These are phyloP conservation scores for Rhodotorula graminis DNA, from an alignment of 768 basidiomycete genomes.

Conservation along the genomic window DNA sequence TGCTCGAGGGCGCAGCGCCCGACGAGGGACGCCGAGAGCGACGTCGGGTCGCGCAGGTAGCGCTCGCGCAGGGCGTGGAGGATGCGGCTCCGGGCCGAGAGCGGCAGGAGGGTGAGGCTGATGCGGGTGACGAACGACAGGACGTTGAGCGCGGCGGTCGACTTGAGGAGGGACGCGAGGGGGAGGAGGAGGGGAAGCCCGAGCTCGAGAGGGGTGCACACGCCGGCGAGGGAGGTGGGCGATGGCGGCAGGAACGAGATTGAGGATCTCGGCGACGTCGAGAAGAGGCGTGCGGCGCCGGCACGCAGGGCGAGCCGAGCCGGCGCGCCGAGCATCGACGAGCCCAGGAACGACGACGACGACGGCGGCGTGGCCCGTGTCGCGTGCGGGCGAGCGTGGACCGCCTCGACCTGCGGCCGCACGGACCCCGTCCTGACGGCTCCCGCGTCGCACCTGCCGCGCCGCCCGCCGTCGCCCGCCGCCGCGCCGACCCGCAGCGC, in stretches of 20 bases:
- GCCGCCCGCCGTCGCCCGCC: no score
- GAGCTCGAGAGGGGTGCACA: neutral
- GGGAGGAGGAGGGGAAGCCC: slow-evolving; percentile 28
- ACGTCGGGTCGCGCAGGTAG: slow-evolving; percentile 31
- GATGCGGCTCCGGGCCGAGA: slow-evolving; percentile 20
- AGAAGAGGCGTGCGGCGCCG: neutral
- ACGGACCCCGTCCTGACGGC: neutral
- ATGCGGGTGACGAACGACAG: slow-evolving; percentile 29
- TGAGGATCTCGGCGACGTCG: neutral
- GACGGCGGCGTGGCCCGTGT: no score
- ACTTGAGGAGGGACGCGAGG: slow-evolving; percentile 30
- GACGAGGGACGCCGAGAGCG: slow-evolving; percentile 11
- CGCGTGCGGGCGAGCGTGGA: no score
- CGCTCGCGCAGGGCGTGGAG: slow-evolving; percentile 32
- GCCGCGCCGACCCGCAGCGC: neutral
- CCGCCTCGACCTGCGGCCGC: no score
- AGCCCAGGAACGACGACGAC: neutral
- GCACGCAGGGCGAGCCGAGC: neutral
- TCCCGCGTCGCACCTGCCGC: no score
- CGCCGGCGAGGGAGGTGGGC: neutral
- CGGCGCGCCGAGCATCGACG: neutral
- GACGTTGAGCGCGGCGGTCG: slow-evolving; percentile 28
- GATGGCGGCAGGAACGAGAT: neutral
- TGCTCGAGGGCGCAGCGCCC: slow-evolving; percentile 5
- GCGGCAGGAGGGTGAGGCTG: slow-evolving; percentile 35